These are phyloP conservation scores for Kluyveromyces starmeri DNA, from an alignment of 805 yeast genomes.

Conservation along the genomic window DNA sequence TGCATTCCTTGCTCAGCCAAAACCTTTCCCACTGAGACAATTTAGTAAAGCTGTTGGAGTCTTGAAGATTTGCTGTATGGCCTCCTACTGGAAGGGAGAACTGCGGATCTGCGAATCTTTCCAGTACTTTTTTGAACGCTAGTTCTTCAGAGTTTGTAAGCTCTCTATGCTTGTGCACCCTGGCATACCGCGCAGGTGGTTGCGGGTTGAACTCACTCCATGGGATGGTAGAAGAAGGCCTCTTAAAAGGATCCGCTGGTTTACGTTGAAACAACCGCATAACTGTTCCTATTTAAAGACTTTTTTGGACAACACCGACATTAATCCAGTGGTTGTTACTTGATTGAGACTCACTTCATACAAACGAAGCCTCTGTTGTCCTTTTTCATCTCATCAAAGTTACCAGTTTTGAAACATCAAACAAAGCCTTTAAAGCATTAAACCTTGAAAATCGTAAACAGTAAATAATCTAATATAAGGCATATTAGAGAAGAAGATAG, in stretches of 20 bases:
- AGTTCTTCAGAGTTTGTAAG: conserved; percentile 14
- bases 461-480: not conserved
- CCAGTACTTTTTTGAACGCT: conserved; percentile 14
- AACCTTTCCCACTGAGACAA: conserved; percentile 19
- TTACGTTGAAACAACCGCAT: conserved; percentile 26
- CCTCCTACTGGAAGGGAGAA: conserved; percentile 15
- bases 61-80: conserved; percentile 4
- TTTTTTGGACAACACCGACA: too few relatives aligned
- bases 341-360: too few relatives aligned
- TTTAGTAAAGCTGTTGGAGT: not conserved
- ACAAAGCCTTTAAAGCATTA: too few relatives aligned
- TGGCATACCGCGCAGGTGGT: conserved; percentile 20
- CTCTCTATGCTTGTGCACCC: conserved; percentile 11
- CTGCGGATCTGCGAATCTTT: conserved; percentile 14
- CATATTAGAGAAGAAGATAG: too few relatives aligned
- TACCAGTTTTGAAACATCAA: too few relatives aligned
- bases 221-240: conserved; percentile 14
- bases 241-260: conserved; percentile 7
- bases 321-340: too few relatives aligned
- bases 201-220: conserved; percentile 15
- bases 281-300: too few relatives aligned
- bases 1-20: conserved; percentile 43
- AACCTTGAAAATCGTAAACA: too few relatives aligned
- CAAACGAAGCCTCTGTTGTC: too few relatives aligned
- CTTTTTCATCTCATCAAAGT: too few relatives aligned